Base-by-base conservation (phyloP, 176 grass and related monocot species). In the Raddia distichophylla region DNA sequence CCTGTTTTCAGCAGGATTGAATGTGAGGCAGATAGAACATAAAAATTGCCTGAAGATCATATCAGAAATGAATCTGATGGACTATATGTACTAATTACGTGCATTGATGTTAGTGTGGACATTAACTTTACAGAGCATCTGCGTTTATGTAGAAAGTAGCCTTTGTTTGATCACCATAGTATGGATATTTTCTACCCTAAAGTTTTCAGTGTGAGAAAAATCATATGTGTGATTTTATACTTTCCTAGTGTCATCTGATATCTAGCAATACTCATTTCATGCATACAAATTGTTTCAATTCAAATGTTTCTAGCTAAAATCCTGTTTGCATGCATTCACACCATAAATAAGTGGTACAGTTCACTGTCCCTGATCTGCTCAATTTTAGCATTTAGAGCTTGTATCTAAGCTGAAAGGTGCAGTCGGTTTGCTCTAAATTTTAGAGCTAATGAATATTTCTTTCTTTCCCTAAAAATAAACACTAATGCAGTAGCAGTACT, bases 91-190 rank as follows among this genome's bases (percentile, higher is more conserved):
- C 12, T 19, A 67, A 90, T 92, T 88, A 96, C 88, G 66, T 96
- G 87, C 67, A 91, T 89, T 84, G 80, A 77, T 82, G 86, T 80
- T 57, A 89, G 32, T 56, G 57, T 82, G n/a, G 88, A 93, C 76
- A 93, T 20, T 62, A 96, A 82, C 32, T 46, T 78, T 65, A 65
- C 42, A 62, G 4, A 77, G 15, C 64, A 77, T 50, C 45, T 34
- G 2, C 17, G 10, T 52, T 52, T 19, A 52, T 65, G 76, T 65
- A 79, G 7, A 79, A 66, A 66, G 47, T 16, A 67, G 11, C 60
- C 20, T 77, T 49, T 8, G 3, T 11, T 18, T 46, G 63, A 77
- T 77, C 43, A 77, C 15, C 43, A 42, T 5, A 53, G 33, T 66
- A 33, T 54, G 47, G 42, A 15, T 10, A 10, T 42, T 66, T 78